Percentiles rank a stretch among this genome's conserved stretches.
Evolutionary conservation across 805 yeast genomes (phyloP).

Genomic region (Yarrowia sp.): DNA sequence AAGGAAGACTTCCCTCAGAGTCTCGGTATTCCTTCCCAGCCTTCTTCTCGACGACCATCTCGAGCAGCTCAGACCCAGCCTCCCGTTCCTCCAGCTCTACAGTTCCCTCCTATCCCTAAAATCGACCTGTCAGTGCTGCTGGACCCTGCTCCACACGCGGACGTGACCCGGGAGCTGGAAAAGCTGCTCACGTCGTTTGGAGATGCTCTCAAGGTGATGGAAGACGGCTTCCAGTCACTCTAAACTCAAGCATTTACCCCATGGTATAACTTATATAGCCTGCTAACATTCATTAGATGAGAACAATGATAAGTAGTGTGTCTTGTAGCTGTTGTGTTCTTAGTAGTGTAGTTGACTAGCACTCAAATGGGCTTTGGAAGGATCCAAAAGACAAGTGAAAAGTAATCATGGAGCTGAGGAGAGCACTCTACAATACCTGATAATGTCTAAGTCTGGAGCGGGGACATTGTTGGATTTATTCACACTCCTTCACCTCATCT

Average conservation of each 20-base stretch:
- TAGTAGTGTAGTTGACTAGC: too few relatives aligned
- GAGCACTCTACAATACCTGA: too few relatives aligned
- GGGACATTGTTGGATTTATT: too few relatives aligned
- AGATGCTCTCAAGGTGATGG: slow-evolving; percentile 43
- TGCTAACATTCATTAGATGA: slow-evolving; percentile 19
- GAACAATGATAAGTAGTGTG: not conserved
- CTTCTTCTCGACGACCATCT: slow-evolving; percentile 26
- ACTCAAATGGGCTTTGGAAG: too few relatives aligned
- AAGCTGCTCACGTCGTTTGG: slow-evolving; percentile 48
- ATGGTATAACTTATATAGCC: slow-evolving; percentile 29
- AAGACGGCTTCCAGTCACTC: slow-evolving; percentile 27
- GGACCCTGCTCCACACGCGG: slow-evolving; percentile 51
- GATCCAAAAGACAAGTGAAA: too few relatives aligned
- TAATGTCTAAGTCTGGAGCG: too few relatives aligned
- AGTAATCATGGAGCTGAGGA: too few relatives aligned
- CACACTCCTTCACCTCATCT: too few relatives aligned
- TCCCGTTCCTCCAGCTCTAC: slow-evolving; percentile 36
- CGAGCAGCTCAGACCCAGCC: slow-evolving; percentile 33
- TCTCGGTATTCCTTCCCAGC: slow-evolving; percentile 11
- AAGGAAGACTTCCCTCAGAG: slow-evolving; percentile 2
- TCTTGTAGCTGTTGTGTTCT: too few relatives aligned
- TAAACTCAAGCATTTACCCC: slow-evolving; percentile 5
- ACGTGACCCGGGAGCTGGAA: slow-evolving; percentile 49
- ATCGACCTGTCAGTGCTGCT: slow-evolving; percentile 50
- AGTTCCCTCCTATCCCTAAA: slow-evolving; percentile 46